These are phyloP conservation scores for Sicyos baderoa DNA, from an alignment of 306 rosid genomes.

Conservation along the genomic window DNA sequence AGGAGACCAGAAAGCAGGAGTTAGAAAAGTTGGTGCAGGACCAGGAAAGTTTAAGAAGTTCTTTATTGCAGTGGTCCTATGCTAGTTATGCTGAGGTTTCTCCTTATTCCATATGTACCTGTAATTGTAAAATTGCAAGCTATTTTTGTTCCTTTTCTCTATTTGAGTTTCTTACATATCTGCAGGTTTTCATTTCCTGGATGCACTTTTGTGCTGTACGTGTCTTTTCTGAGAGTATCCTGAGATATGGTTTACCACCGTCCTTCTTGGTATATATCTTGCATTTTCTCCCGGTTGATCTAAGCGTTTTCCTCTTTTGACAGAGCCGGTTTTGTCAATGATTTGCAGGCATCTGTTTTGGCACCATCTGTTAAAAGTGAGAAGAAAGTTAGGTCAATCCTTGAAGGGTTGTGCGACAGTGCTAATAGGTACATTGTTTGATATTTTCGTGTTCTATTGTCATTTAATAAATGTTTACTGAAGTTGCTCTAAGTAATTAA, in stretches of 20 bases:
- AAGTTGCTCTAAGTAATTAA: no score
- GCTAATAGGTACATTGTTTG: conserved; percentile 60
- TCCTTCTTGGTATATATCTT: conserved; percentile 64
- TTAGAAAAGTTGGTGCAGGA: conserved; percentile 66
- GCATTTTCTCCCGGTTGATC: conserved; percentile 19
- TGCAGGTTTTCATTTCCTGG: conserved; percentile 88
- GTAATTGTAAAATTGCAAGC: neutral
- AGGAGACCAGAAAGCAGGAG: conserved; percentile 65
- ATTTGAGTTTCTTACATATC: conserved; percentile 17
- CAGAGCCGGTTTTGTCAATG: conserved; percentile 21
- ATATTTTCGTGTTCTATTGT: neutral
- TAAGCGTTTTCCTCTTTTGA: conserved; percentile 14
- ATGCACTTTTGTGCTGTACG: conserved; percentile 91
- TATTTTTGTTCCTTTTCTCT: conserved; percentile 3
- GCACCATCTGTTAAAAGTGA: conserved; percentile 67
- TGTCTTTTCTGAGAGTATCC: conserved; percentile 77
- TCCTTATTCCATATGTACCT: neutral
- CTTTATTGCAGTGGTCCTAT: conserved; percentile 82
- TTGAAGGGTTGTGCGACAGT: conserved; percentile 66
- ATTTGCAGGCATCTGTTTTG: conserved; percentile 72
- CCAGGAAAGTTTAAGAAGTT: conserved; percentile 71
- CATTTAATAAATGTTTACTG: no score
- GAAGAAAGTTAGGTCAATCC: conserved; percentile 78
- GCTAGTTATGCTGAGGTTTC: conserved; percentile 88
- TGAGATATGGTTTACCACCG: conserved; percentile 90